These are phyloP conservation scores for Monilinia laxa DNA, from an alignment of 2,329 filamentous ascomycete species.

Conservation along the genomic window DNA sequence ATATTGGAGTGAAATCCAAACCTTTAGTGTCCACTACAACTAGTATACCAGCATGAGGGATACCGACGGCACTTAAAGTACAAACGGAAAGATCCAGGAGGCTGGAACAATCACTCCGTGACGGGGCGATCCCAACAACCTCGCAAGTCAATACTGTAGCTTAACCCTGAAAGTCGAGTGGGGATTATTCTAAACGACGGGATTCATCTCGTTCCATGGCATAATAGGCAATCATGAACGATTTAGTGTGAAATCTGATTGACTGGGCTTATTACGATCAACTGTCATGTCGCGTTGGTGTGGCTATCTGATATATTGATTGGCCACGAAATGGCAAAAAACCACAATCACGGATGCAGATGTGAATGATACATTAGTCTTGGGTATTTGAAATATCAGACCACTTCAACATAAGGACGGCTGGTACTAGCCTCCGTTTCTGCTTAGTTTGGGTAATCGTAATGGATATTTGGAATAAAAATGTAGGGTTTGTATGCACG, in stretches of 20 bases:
- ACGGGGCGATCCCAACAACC: neutral
- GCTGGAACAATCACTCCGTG: neutral
- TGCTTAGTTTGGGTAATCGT: neutral
- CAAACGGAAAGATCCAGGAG: neutral
- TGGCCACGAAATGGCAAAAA: neutral
- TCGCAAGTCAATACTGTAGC: neutral
- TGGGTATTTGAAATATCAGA: slow-evolving; percentile 3
- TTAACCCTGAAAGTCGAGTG: neutral
- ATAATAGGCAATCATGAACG: neutral
- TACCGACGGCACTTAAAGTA: too few species aligned
- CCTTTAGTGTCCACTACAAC: too few species aligned
- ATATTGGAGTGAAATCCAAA: neutral
- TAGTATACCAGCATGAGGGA: neutral
- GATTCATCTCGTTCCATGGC: neutral
- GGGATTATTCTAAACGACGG: neutral
- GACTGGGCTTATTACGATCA: neutral
- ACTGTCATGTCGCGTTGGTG: slow-evolving; percentile 14
- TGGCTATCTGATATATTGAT: slow-evolving; percentile 8
- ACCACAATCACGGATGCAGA: neutral
- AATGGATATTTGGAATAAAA: neutral
- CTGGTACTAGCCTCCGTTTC: neutral
- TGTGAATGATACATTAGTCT: neutral
- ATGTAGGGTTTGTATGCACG: neutral
- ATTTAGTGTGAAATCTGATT: neutral
- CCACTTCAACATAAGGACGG: neutral